Base-by-base conservation (phyloP, 768 basidiomycete genomes). In the Pholiota conissans region DNA sequence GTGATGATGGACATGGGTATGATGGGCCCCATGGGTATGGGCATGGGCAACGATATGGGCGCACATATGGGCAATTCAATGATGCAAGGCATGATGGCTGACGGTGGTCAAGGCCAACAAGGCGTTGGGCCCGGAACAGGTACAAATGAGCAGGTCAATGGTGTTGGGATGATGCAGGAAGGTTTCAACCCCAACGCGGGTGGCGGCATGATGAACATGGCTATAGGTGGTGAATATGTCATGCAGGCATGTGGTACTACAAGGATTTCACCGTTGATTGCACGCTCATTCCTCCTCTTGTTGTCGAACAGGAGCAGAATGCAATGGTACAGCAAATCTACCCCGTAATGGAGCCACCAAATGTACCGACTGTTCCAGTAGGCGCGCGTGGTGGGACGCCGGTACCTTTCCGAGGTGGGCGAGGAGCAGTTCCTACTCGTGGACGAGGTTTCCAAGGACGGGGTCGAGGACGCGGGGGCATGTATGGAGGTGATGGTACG, bases 1-100 rank as follows among this genome's bases (percentile, higher is more conserved):
- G 80, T 85, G 60, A 90, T 92, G 88, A 91, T 91, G 90, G 87
- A 85, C 65, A 92, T 93, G 83, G 65, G 65, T 11, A 84, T 86
- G 77, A 84, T 84, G 70, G 80, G 79, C 61, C 78, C 78, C 55
- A 86, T 86, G 81, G 82, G 78, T 30, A 84, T 86, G 78, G 83
- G 79, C 55, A 84, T 87, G 84, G 83, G 81, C 61, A 82, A 84
- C 35, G 85, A 87, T 63, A 84, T 90, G 83, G 76, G 79, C 27
- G 82, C 86, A 82, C 42, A 45, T 10, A 45, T 45, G 42, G 79
- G 76, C 24, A 79, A 76, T 49, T 73, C 77, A 13, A 83, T 84
- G 81, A 84, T 85, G 82, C 83, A 81, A 55, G 69, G 69, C 39
- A 74, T 76, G 72, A 79, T 80, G 72, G 69, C 73, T 37, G 73